Percentiles rank a stretch among this genome's conserved stretches.
phyloP scores from a whole-genome alignment of 1,284 basidiomycete species.

The Porodaedalea pini region DNA sequence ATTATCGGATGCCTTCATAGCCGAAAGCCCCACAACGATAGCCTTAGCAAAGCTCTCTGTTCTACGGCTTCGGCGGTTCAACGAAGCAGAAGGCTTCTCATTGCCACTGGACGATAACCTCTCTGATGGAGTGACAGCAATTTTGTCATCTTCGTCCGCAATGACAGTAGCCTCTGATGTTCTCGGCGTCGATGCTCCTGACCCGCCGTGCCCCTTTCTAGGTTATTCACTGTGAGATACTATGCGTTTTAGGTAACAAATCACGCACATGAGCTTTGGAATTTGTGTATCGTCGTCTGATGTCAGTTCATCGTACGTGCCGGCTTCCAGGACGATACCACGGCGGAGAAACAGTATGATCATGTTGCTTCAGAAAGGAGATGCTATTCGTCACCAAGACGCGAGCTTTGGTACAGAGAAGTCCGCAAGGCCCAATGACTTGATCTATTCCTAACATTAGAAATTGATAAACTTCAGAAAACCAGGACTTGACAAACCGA shows the following conservation, averaged over 20 bases:
- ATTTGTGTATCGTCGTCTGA: constrained; percentile 65
- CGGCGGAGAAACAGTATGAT: constrained; percentile 81
- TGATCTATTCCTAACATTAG: constrained; percentile 51
- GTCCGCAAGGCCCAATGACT: constrained; percentile 85
- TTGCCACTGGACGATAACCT: constrained; percentile 20
- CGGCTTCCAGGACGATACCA: constrained; percentile 82
- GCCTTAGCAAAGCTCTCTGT: constrained; percentile 53
- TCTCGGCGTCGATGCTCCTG: constrained; percentile 54
- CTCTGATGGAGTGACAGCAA: constrained; percentile 21
- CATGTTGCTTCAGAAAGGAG: constrained; percentile 77
- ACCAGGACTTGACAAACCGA: constrained; percentile 43
- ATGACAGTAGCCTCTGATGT: constrained; percentile 36
- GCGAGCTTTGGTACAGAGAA: constrained; percentile 83
- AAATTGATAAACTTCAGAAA: background rate
- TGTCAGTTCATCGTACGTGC: constrained; percentile 65
- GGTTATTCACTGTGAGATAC: constrained; percentile 48
- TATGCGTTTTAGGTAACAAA: too few relatives aligned
- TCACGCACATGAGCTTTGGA: too few relatives aligned
- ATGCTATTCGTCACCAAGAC: constrained; percentile 90
- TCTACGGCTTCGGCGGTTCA: constrained; percentile 47
- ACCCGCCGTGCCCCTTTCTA: constrained; percentile 26
- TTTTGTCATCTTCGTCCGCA: constrained; percentile 38
- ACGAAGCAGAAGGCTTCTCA: constrained; percentile 27
- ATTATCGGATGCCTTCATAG: constrained; percentile 41
- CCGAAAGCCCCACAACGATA: constrained; percentile 37